Conservation (phyloP, 2,329 filamentous ascomycete genomes). For the Fusarium nematophilum region DNA sequence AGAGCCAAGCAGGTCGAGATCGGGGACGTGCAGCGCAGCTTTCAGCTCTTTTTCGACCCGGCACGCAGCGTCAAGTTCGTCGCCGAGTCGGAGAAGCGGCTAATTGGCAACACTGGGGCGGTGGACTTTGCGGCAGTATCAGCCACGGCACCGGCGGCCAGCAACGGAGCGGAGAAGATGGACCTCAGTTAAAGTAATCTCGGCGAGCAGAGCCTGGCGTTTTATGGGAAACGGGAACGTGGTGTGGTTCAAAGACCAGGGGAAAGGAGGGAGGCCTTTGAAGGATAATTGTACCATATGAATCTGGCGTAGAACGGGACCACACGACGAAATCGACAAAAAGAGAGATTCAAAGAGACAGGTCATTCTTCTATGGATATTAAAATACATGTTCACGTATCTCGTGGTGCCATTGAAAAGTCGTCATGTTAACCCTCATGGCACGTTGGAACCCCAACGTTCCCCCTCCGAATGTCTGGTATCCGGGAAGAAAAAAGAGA, state of each 20-base stretch:
- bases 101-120: conserved; percentile 87
- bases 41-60: conserved; percentile 93
- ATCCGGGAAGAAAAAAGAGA: not conserved
- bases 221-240: conserved; percentile 39
- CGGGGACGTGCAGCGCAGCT: conserved; percentile 92
- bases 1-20: conserved; percentile 85
- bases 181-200: conserved; percentile 54
- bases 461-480: not conserved
- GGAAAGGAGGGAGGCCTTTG: conserved; percentile 32
- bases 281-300: conserved; percentile 46
- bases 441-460: not conserved
- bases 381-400: not conserved
- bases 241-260: too few relatives aligned
- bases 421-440: not conserved
- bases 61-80: conserved; percentile 91
- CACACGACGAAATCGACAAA: conserved; percentile 23
- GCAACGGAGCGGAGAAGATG: conserved; percentile 59
- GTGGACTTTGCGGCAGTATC: conserved; percentile 73
- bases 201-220: conserved; percentile 46
- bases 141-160: conserved; percentile 18
- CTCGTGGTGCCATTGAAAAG: conserved; percentile 1
- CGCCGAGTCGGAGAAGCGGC: conserved; percentile 86
- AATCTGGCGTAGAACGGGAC: conserved; percentile 43
- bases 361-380: conserved; percentile 22
- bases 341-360: conserved; percentile 23